Conservation (phyloP, 148 eudicot species). For the Fagopyrum homotropicum region DNA sequence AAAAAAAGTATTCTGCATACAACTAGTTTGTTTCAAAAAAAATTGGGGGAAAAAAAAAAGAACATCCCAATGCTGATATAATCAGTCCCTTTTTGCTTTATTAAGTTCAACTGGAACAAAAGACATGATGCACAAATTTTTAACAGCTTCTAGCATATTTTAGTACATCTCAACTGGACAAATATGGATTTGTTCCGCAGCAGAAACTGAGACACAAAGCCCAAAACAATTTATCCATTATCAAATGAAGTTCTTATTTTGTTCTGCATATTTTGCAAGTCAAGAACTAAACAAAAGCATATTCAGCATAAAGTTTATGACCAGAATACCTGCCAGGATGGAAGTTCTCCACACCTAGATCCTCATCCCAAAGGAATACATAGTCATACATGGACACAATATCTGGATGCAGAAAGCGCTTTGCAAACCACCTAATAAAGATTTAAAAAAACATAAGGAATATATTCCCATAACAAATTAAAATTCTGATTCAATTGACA, state of each 20-base stretch:
- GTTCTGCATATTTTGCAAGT: not conserved
- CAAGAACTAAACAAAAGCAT: not conserved
- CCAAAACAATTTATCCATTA: not conserved
- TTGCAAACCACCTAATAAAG: slow-evolving; percentile 90
- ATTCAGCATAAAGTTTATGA: not conserved
- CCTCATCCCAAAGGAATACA: slow-evolving; percentile 97
- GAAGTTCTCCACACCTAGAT: slow-evolving; percentile 78
- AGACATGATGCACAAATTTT: not conserved
- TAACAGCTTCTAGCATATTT: not conserved
- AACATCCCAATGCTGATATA: not conserved
- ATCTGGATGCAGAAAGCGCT: slow-evolving; percentile 91
- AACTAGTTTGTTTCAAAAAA: not conserved
- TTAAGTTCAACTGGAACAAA: not conserved
- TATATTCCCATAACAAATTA: not conserved
- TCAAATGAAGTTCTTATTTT: not conserved
- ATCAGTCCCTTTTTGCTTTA: not conserved
- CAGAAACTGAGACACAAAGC: not conserved
- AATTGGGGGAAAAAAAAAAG: not conserved
- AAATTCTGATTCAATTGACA: not conserved
- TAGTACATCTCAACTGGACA: not conserved
- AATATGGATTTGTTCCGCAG: not conserved
- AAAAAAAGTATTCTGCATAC: not conserved
- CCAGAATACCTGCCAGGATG: slow-evolving; percentile 69
- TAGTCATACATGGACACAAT: slow-evolving; percentile 80
- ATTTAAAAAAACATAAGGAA: not conserved